phyloP scores from a whole-genome alignment of 768 basidiomycete genomes.

The Rubroboletus satanas region DNA sequence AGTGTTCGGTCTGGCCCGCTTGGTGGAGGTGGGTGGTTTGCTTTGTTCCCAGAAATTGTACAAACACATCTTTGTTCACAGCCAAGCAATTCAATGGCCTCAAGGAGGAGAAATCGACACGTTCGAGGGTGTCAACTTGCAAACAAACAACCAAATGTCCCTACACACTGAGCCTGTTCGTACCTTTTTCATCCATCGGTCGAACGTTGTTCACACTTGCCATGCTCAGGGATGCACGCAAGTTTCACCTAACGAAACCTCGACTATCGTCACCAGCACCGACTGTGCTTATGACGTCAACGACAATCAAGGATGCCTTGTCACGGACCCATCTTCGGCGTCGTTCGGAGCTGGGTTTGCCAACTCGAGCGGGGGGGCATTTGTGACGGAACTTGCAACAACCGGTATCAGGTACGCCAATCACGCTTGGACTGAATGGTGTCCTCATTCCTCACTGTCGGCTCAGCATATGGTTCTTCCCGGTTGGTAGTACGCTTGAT shows the following conservation, averaged over 20 bases:
- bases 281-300: slow-evolving; percentile 58
- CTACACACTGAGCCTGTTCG: slow-evolving; percentile 61
- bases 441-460: neutral
- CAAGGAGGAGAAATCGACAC: slow-evolving; percentile 73
- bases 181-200: neutral
- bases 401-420: slow-evolving; percentile 58
- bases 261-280: slow-evolving; percentile 50
- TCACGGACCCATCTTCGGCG: slow-evolving; percentile 47
- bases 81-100: slow-evolving; percentile 59
- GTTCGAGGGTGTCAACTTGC: slow-evolving; percentile 75
- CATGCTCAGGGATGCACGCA: slow-evolving; percentile 47
- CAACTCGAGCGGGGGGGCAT: slow-evolving; percentile 64
- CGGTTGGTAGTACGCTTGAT: slow-evolving; percentile 13
- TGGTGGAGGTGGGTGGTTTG: slow-evolving; percentile 40
- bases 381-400: slow-evolving; percentile 66
- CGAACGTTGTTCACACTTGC: neutral
- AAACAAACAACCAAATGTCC: slow-evolving; percentile 63
- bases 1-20: slow-evolving; percentile 74
- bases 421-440: neutral
- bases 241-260: slow-evolving; percentile 45
- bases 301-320: slow-evolving; percentile 62
- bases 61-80: slow-evolving; percentile 9
- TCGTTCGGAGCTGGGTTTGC: slow-evolving; percentile 71
- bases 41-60: neutral
- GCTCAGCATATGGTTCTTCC: slow-evolving; percentile 31